Conservation (phyloP, 2,329 filamentous ascomycete species). For the Fragosphaeria purpurea region DNA sequence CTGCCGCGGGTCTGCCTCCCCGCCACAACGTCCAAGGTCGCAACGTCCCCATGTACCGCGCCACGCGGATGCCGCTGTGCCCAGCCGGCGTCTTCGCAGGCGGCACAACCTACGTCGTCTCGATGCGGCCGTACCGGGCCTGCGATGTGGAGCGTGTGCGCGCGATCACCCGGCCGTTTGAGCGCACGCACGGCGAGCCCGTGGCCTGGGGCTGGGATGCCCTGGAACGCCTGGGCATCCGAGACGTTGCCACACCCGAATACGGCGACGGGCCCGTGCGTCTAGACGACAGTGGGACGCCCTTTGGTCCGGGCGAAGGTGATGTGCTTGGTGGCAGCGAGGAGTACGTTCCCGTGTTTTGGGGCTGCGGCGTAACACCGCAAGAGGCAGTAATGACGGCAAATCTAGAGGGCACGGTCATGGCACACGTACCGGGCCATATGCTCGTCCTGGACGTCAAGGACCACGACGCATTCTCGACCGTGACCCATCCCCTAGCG, state of each 20-base stretch:
- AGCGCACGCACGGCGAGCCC: conserved; percentile 52
- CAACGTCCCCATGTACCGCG: conserved; percentile 54
- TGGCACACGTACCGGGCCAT: conserved; percentile 52
- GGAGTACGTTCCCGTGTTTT: conserved; percentile 45
- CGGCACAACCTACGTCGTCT: conserved; percentile 45
- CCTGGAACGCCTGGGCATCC: conserved; percentile 36
- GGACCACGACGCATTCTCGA: not conserved
- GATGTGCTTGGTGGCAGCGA: conserved; percentile 25
- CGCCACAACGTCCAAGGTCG: conserved; percentile 36
- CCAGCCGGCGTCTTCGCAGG: conserved; percentile 48
- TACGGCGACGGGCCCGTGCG: conserved; percentile 44
- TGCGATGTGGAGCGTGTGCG: conserved; percentile 42
- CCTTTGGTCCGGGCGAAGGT: conserved; percentile 17
- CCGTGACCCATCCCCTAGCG: too few species aligned
- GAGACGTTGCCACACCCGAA: conserved; percentile 40
- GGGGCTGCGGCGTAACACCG: conserved; percentile 58
- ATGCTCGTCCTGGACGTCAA: conserved; percentile 47
- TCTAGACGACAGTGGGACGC: conserved; percentile 27
- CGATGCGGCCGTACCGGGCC: conserved; percentile 48
- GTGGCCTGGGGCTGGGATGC: conserved; percentile 17
- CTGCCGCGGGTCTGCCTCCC: conserved; percentile 37
- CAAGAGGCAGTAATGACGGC: conserved; percentile 53
- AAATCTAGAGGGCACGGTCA: conserved; percentile 41
- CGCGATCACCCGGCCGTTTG: conserved; percentile 43
- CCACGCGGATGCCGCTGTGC: conserved; percentile 38